phyloP scores from a whole-genome alignment of 2,329 filamentous ascomycete species.

The Cladophialophora carrionii region DNA sequence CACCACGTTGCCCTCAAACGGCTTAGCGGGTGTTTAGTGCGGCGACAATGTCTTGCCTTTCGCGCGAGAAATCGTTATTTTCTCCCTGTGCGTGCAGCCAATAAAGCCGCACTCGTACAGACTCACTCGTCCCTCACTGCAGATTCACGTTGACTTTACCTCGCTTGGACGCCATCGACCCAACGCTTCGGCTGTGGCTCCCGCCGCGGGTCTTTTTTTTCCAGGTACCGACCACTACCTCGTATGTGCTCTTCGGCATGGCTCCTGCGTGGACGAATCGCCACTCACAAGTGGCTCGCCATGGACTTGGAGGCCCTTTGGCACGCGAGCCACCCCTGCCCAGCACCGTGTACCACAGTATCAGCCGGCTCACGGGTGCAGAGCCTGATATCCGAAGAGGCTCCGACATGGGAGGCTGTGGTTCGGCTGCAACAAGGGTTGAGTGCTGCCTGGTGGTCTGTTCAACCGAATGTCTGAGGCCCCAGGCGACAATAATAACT shows the following conservation, averaged over 20 bases:
- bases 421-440: neutral
- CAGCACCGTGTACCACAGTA: neutral
- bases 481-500: slow-evolving; percentile 11
- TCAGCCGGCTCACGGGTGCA: neutral
- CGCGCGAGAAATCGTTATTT: neutral
- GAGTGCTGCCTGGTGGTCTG: neutral
- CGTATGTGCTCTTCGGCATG: no score
- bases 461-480: neutral
- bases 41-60: slow-evolving; percentile 1
- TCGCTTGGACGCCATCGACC: neutral
- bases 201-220: neutral
- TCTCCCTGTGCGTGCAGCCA: neutral
- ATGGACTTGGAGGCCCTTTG: neutral
- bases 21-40: neutral
- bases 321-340: no score
- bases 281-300: neutral
- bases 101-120: neutral
- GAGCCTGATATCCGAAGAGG: neutral
- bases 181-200: slow-evolving; percentile 1
- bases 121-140: neutral
- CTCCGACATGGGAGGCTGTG: neutral
- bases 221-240: no score
- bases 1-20: neutral
- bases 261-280: neutral
- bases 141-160: neutral